Percentiles rank a stretch among this genome's conserved stretches.
Evolutionary conservation across 2,329 filamentous ascomycete genomes (phyloP).

Genomic region (Penicillium sp.): DNA sequence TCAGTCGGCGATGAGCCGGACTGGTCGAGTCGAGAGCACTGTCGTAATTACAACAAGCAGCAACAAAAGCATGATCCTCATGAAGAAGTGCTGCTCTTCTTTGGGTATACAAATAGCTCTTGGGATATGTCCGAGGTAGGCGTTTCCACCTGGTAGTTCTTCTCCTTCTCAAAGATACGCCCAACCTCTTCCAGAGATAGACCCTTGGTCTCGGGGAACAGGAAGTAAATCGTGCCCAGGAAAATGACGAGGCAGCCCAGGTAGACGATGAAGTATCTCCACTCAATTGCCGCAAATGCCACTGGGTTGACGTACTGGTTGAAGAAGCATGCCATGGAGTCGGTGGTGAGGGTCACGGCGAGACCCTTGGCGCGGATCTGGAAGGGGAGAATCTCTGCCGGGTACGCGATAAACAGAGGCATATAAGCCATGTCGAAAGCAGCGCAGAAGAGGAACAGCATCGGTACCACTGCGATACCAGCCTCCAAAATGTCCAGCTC

Average conservation of each 20-base stretch:
- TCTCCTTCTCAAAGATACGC: constrained; percentile 15
- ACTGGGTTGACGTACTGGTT: constrained; percentile 47
- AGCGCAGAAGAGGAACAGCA: constrained; percentile 22
- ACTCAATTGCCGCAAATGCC: constrained; percentile 38
- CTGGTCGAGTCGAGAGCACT: constrained; percentile 7
- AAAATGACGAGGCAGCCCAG: constrained; percentile 36
- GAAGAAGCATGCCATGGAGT: constrained; percentile 32
- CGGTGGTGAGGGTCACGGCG: constrained; percentile 25
- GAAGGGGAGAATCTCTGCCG: constrained; percentile 23
- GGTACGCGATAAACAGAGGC: constrained; percentile 23
- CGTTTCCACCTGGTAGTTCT: constrained; percentile 3
- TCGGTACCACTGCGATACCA: constrained; percentile 32
- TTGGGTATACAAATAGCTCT: constrained; percentile 9
- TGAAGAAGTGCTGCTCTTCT: constrained; percentile 8
- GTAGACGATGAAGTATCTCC: constrained; percentile 47
- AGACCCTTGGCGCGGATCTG: constrained; percentile 24
- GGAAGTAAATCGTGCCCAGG: constrained; percentile 39
- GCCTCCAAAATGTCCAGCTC: constrained; percentile 19
- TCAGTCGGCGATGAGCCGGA: background rate
- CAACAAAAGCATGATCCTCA: constrained; percentile 5
- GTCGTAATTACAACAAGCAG: constrained; percentile 12
- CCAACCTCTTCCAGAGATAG: constrained; percentile 19
- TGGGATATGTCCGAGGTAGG: constrained; percentile 13
- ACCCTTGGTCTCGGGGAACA: constrained; percentile 31
- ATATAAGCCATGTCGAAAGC: constrained; percentile 24